These are phyloP conservation scores for Rasamsonia emersonii DNA, from an alignment of 2,329 filamentous ascomycete genomes.

Conservation along the genomic window DNA sequence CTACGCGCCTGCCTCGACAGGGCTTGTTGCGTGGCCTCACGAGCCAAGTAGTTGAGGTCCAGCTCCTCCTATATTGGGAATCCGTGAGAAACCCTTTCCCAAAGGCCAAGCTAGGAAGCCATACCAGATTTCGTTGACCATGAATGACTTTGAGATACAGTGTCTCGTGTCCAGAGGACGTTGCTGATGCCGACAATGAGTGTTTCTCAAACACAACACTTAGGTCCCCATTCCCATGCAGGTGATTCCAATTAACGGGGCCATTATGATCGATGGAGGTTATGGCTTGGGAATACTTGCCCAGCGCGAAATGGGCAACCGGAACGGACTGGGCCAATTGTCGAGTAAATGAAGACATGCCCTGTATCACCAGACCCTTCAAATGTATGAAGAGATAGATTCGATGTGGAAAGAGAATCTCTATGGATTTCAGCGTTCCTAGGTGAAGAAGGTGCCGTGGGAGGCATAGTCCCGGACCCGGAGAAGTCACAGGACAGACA, in stretches of 20 bases:
- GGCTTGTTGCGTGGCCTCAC: constrained; percentile 14
- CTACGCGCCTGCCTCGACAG: constrained; percentile 11
- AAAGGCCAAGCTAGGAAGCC: not conserved
- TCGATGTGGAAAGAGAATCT: too few species aligned
- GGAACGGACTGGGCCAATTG: constrained; percentile 5
- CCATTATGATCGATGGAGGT: constrained; percentile 27
- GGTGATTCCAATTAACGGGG: constrained; percentile 37
- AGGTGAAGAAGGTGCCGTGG: too few species aligned
- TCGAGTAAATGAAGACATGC: constrained; percentile 4
- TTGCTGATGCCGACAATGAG: constrained; percentile 3
- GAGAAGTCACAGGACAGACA: too few species aligned
- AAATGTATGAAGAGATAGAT: too few species aligned
- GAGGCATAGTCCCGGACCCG: too few species aligned
- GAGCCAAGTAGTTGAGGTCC: constrained; percentile 26
- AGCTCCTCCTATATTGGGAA: constrained; percentile 39
- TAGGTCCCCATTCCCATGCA: constrained; percentile 29
- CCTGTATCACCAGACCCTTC: too few species aligned
- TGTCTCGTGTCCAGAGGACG: constrained; percentile 11
- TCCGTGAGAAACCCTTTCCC: not conserved
- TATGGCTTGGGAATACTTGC: constrained; percentile 39
- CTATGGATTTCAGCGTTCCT: too few species aligned
- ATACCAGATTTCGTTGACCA: constrained; percentile 30
- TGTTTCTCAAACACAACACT: constrained; percentile 26
- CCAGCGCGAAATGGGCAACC: constrained; percentile 19
- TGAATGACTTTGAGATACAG: constrained; percentile 27